Base-by-base conservation (phyloP, 805 yeast species). In the Lachancea fermentati region DNA sequence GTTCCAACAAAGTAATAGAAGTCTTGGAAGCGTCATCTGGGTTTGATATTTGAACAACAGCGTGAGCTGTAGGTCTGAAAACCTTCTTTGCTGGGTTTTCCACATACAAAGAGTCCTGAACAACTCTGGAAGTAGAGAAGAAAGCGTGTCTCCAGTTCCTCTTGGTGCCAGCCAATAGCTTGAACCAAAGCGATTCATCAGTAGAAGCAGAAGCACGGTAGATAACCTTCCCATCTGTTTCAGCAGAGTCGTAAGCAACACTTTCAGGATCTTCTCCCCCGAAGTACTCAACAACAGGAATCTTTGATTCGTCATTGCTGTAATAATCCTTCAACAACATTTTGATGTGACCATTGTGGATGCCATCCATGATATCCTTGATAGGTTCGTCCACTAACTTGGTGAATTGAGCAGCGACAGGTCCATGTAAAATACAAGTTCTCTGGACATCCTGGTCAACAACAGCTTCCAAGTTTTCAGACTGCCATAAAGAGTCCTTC, bases 401-500 rank as follows among this genome's bases (percentile, higher is more conserved):
- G 54, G 97, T 81, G 72, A 71, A 89, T 68, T 81, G 88, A 54
- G 96, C 96, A 55, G 99, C 95, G 52, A 93, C 97, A 38, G 99
- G 99, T 55, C 98, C 97, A 57, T 88, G 96, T 58, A 93, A 76
- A 52, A 93, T 88, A 84, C 98, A 94, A n/a, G 97, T 91, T 75
- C 98, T 84, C 67, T 89, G 89, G 47, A 93, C 97, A 63, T 93
- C 99, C 57, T 84, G 87, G 52, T 76, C 97, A 50, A 86, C 89
- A 60, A 93, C 97, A 45, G 97, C 85, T 63, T 88, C 97, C 61
- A 93, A 76, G 63, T 86, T 91, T 73, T 93, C 97, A 17, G 96
- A 85, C 75, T 93, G 99, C 98, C 98, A 93, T 64, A 93, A 75
- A 22, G 97, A 91, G 67, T 93, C 99, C 72, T 93, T 93, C 79